Conservation (phyloP, 2,329 filamentous ascomycete genomes). For the Cercospora zeina region DNA sequence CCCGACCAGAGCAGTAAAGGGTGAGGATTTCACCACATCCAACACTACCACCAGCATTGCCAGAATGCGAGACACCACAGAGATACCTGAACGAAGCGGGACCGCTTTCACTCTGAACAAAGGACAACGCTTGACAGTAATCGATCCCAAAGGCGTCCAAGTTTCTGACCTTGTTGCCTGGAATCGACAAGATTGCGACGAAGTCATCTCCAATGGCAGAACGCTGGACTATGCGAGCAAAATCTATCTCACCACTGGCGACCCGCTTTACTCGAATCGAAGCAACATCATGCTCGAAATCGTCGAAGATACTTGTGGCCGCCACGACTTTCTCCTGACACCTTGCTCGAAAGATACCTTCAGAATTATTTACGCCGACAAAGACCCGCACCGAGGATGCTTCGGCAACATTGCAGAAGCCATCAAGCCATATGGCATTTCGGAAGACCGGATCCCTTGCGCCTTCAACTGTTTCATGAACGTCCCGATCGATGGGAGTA, state of each 20-base stretch:
- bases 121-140: slow-evolving; percentile 30
- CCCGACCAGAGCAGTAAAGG: background rate
- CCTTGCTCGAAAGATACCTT: slow-evolving; percentile 32
- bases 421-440: slow-evolving; percentile 27
- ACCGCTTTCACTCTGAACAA: slow-evolving; percentile 28
- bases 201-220: slow-evolving; percentile 31
- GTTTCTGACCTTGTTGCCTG: slow-evolving; percentile 31
- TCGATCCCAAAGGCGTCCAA: slow-evolving; percentile 30
- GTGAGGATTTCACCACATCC: background rate
- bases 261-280: slow-evolving; percentile 30
- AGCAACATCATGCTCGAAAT: slow-evolving; percentile 28
- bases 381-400: slow-evolving; percentile 34
- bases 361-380: slow-evolving; percentile 32
- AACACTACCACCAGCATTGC: background rate
- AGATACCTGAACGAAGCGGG: slow-evolving; percentile 27
- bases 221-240: slow-evolving; percentile 32
- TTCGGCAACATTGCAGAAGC: slow-evolving; percentile 35
- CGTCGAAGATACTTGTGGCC: slow-evolving; percentile 26
- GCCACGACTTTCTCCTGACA: slow-evolving; percentile 30
- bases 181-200: slow-evolving; percentile 25
- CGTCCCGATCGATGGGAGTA: slow-evolving; percentile 32
- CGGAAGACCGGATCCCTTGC: slow-evolving; percentile 30
- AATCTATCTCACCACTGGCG: slow-evolving; percentile 29
- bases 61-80: slow-evolving; percentile 4
- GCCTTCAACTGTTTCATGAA: slow-evolving; percentile 38